Evolutionary conservation across 2,329 filamentous ascomycete genomes (phyloP).

Genomic region (Penicillium occitanis): DNA sequence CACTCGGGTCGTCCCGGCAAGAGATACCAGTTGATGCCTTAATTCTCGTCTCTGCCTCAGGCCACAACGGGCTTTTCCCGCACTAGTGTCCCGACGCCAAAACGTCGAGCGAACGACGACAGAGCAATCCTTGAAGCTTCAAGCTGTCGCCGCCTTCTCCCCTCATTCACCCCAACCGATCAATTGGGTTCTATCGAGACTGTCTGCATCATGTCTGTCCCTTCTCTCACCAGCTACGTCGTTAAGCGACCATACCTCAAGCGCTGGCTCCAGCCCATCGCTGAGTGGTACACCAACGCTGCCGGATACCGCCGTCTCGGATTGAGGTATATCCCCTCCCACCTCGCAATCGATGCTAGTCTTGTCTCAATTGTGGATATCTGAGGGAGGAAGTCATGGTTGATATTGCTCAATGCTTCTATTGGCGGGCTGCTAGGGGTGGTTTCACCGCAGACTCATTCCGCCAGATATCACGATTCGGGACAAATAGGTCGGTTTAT

Average conservation of each 20-base stretch:
- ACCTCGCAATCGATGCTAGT: not conserved
- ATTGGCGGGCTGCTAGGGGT: not conserved
- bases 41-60: slow-evolving; percentile 14
- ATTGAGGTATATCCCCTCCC: slow-evolving; percentile 65
- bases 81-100: slow-evolving; percentile 17
- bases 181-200: slow-evolving; percentile 28
- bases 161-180: slow-evolving; percentile 29
- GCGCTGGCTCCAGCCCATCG: slow-evolving; percentile 74
- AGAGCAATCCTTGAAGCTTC: slow-evolving; percentile 18
- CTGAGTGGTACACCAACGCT: slow-evolving; percentile 85
- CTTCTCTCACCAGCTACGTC: slow-evolving; percentile 73
- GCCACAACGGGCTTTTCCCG: slow-evolving; percentile 18
- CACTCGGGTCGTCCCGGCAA: slow-evolving; percentile 19
- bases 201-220: slow-evolving; percentile 63
- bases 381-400: not conserved
- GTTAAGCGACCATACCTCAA: slow-evolving; percentile 82
- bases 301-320: slow-evolving; percentile 92
- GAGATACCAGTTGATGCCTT: not conserved
- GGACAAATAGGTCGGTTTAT: not conserved
- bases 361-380: not conserved
- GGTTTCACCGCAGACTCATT: not conserved
- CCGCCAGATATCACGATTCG: not conserved
- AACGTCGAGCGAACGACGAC: slow-evolving; percentile 18
- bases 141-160: slow-evolving; percentile 24
- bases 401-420: not conserved